A percentile compares a stretch with the other conserved stretches of the same genome.
Conservation (phyloP, 2,329 filamentous ascomycete species). For the Calycina herbarum region DNA sequence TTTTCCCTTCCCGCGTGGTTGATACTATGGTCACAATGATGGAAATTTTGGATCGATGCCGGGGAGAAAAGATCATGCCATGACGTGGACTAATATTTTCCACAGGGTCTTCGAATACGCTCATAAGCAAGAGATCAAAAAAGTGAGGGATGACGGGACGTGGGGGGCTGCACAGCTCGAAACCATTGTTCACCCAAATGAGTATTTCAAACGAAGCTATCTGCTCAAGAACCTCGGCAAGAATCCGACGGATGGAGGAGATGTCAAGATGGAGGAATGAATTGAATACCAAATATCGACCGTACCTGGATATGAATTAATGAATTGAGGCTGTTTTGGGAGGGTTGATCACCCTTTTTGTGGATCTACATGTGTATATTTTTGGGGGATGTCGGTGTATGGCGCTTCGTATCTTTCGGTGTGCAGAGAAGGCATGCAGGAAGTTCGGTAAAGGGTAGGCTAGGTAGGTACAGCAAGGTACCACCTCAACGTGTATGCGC, state of each 20-base stretch:
- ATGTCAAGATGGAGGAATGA: slow-evolving; percentile 56
- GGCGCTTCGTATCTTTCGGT: background rate
- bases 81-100: background rate
- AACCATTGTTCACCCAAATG: slow-evolving; percentile 95
- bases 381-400: background rate
- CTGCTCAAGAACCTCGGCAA: slow-evolving; percentile 73
- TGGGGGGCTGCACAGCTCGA: slow-evolving; percentile 78
- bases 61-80: background rate
- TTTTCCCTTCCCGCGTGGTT: background rate
- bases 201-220: slow-evolving; percentile 96
- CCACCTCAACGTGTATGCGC: background rate
- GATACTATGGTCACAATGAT: background rate
- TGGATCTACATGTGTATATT: no score
- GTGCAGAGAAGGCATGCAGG: background rate
- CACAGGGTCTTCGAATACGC: slow-evolving; percentile 79
- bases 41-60: background rate
- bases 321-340: background rate
- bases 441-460: background rate
- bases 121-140: slow-evolving; percentile 77
- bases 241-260: slow-evolving; percentile 44
- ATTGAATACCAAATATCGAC: background rate
- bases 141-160: slow-evolving; percentile 71
- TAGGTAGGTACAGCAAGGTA: background rate
- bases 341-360: no score
- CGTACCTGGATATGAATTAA: background rate